Evolutionary conservation across 306 rosid species (phyloP), one percentile per base, ranked within the genome.

Genomic region (Trifolium subterraneum): DNA sequence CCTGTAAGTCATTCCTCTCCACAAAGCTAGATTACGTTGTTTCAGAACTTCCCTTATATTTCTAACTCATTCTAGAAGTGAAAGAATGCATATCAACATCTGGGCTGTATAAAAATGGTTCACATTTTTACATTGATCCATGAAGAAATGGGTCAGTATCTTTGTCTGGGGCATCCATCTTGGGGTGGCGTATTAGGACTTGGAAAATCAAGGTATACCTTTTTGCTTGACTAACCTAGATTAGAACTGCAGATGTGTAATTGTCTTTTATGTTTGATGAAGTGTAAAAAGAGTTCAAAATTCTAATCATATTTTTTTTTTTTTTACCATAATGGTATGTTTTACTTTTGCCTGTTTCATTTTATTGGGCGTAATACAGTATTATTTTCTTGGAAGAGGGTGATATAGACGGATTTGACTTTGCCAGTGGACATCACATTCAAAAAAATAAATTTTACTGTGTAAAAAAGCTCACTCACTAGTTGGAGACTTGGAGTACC

Each of bases 31-130:
- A 73, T 36, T 38, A n/a, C 38, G 8, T 31, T 59, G 25, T 78
- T 51, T 77, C 41, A 42, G 78, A 72, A 78, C 48, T 74, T 70
- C 82, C 72, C 78, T 81, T 61, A 52, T 55, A 75, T 74, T 41
- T 80, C 89, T 82, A 89, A 86, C 86, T 84, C 87, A 18, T 67
- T 74, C 65, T 6, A 73, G 76, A 73, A 75, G 63, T 58, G 56
- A 81, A 70, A 70, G 51, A 63, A 64, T 58, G 77, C 74, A 25
- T 68, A 66, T 83, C 77, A 79, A 72, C 72, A 72, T 82, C 75
- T 70, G 55, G 75, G 83, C 79, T 58, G 50, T 83, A 50, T 38
- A 74, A 67, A 76, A 68, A 77, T 23, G 75, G 72, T 76, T 44
- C 78, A 77, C 77, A 44, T 78, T 60, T 68, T 74, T 79, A 77